Evolutionary conservation across 202 grass and related monocot genomes (phyloP), one percentile per base, ranked within the genome.

Genomic region (Bolboschoenoplectus hybrid): DNA sequence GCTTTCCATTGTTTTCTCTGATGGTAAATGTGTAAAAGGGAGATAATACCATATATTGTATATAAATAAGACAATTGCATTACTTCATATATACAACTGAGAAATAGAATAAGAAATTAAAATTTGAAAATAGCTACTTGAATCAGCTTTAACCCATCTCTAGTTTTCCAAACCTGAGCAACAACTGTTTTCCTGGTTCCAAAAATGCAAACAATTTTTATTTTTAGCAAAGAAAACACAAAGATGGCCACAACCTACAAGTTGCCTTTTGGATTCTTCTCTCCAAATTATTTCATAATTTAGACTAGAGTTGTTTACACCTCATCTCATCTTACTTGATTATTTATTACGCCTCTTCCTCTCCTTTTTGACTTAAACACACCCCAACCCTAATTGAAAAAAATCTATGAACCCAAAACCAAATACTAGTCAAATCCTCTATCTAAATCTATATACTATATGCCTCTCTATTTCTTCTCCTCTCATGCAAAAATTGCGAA

Each of bases 231-330:
- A 36, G 5, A 53, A 35, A 52, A 35, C 34, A 7, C 32, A 1
- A 45, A 6, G 14, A 70, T 69, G 13, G n/a, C 3, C 19, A 20
- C 5, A 63, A 72, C 1, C 4, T 17, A 38, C 74, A 57, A 55
- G 49, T 77, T 38, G 73, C 73, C 1, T 16, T 77, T 74, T 38
- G 26, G 19, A 77, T 77, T 56, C 73, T 26, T 55, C 73, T 77
- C 20, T 38, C 11, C 1, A 1, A 35, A 26, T 74, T 75, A 60
- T 52, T 51, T 39, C 32, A 57, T 75, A 60, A 35, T 51, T 39
- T 36, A 57, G n/a, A 74, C 9, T 20, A 49, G 1, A 49, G 13
- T 73, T 73, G 16, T 20, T 73, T 46, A 78, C 13, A 57, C 44
- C 70, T 73, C 69, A 26, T 73, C 34, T 74, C 19, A 51, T 14